Conservation (phyloP, 345 rosid species). For the Eucalyptus sp. region DNA sequence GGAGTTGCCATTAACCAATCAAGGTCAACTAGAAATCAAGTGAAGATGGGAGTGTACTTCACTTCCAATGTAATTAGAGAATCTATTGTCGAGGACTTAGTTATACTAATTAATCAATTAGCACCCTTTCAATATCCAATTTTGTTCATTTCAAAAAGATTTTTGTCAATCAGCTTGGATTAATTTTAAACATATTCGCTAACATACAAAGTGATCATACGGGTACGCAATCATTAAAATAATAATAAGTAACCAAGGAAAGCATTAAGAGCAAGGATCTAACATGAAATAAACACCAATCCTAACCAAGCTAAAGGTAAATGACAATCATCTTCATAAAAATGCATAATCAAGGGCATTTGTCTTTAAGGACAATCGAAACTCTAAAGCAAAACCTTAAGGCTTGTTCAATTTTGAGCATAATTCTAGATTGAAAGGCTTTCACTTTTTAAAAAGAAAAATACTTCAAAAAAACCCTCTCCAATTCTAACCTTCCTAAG, state of each 20-base stretch:
- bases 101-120: too few relatives aligned
- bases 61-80: rapidly evolving
- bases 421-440: rapidly evolving
- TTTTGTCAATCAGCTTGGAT: rapidly evolving
- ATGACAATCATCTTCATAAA: rapidly evolving
- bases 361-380: too few relatives aligned
- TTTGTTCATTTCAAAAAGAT: too few relatives aligned
- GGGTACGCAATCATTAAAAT: rapidly evolving
- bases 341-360: rapidly evolving
- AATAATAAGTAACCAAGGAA: rapidly evolving
- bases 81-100: rapidly evolving
- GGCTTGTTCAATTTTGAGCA: too few relatives aligned
- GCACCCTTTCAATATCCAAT: rapidly evolving
- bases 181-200: too few relatives aligned
- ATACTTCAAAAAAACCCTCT: too few relatives aligned
- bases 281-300: too few relatives aligned
- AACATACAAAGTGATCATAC: rapidly evolving
- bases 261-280: too few relatives aligned
- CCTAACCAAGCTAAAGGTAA: too few relatives aligned
- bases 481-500: too few relatives aligned
- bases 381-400: rapidly evolving
- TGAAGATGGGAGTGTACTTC: rapidly evolving
- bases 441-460: too few relatives aligned
- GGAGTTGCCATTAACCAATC: rapidly evolving
- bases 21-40: rapidly evolving